phyloP scores from a whole-genome alignment of 352 stramenopile species.

The Phytophthora kernoviae region DNA sequence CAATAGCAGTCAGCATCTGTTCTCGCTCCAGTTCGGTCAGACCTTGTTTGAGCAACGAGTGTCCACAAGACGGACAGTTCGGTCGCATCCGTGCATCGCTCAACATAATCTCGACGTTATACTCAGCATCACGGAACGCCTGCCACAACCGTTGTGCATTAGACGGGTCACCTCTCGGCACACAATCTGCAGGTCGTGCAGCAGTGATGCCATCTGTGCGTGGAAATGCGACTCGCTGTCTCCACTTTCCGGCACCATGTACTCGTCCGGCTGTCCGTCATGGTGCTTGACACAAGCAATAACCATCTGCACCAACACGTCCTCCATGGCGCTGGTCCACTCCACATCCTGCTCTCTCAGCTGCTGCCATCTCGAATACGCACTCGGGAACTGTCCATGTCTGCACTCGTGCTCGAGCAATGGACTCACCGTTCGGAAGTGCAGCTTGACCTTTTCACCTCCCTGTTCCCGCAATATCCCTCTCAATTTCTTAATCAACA shows the following conservation, averaged over 20 bases:
- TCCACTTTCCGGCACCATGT: constrained; percentile 7
- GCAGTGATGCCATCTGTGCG: constrained; percentile 61
- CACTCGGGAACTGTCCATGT: constrained; percentile 42
- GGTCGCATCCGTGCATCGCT: constrained; percentile 48
- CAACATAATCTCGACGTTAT: constrained; percentile 35
- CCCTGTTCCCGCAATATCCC: constrained; percentile 15
- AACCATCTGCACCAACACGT: constrained; percentile 71
- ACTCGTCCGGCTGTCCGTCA: constrained; percentile 12
- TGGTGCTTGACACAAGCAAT: constrained; percentile 50
- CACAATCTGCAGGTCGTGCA: constrained; percentile 62
- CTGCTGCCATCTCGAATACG: constrained; percentile 57
- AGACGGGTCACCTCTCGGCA: constrained; percentile 55
- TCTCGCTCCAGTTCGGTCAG: constrained; percentile 43
- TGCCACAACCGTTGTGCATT: constrained; percentile 52
- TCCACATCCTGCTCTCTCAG: constrained; percentile 63
- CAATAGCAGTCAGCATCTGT: constrained; percentile 61
- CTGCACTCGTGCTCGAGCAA: constrained; percentile 63
- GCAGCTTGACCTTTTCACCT: constrained; percentile 36
- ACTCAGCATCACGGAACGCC: constrained; percentile 46
- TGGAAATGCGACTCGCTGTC: constrained; percentile 33
- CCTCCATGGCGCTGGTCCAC: constrained; percentile 79
- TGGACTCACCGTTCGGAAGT: constrained; percentile 73
- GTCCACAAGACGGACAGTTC: constrained; percentile 46
- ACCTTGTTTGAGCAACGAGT: constrained; percentile 47
- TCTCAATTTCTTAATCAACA: constrained; percentile 47